A percentile compares a stretch with the other conserved stretches of the same genome.
phyloP scores from a whole-genome alignment of 306 rosid genomes.

The Vigna mungo region DNA sequence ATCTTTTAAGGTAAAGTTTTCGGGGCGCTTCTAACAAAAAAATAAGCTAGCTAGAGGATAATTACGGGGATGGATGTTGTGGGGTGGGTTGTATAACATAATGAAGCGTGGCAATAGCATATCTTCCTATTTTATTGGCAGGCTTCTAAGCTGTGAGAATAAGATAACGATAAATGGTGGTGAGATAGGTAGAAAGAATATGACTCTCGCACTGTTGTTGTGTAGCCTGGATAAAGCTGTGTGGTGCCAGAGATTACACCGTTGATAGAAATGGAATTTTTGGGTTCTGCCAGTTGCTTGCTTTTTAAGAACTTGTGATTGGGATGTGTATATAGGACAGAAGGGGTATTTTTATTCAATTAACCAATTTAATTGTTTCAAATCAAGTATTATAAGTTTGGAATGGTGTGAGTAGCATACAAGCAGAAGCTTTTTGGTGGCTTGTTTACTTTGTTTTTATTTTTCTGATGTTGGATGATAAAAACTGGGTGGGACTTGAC shows the following conservation, averaged over 20 bases:
- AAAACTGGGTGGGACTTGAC: constrained; percentile 8
- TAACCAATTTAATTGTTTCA: constrained; percentile 8
- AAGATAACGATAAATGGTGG: constrained; percentile 9
- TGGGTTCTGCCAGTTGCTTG: constrained; percentile 15
- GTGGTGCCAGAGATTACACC: too few species aligned
- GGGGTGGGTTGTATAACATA: constrained; percentile 22
- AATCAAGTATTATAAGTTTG: constrained; percentile 28
- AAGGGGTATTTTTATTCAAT: constrained; percentile 4
- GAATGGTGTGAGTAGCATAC: neutral
- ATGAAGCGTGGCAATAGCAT: constrained; percentile 9
- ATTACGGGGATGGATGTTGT: constrained; percentile 5
- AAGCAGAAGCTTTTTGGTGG: constrained; percentile 10
- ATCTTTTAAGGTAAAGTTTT: constrained; percentile 12
- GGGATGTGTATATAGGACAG: constrained; percentile 3
- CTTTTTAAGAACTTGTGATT: constrained; percentile 5
- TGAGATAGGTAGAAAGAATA: too few species aligned
- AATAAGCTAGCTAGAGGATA: constrained; percentile 15
- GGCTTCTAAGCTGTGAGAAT: neutral
- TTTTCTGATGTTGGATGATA: constrained; percentile 5
- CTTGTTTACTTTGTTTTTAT: neutral
- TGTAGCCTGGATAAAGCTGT: too few species aligned
- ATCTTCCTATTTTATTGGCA: neutral
- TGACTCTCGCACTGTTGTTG: too few species aligned
- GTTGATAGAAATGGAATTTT: neutral
- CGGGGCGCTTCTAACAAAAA: constrained; percentile 2